phyloP scores from a whole-genome alignment of 108 stramenopile genomes.

The Ochromonas danica region DNA sequence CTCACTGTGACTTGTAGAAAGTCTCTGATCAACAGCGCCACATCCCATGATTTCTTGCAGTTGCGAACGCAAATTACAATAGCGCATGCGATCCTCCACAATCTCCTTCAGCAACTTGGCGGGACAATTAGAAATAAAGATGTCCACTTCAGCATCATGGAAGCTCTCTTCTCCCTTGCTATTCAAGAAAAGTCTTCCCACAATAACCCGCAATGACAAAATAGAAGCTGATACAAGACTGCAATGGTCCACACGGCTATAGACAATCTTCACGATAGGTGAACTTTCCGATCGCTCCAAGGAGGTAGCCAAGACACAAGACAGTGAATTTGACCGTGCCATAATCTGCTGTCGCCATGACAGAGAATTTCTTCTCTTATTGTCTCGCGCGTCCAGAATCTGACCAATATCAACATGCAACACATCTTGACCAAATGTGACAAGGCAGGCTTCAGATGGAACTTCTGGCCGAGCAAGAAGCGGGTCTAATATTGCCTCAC shows the following conservation, averaged over 20 bases:
- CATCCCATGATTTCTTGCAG: not conserved
- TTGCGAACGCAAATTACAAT: not conserved
- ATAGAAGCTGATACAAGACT: slow-evolving; percentile 5
- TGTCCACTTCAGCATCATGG: not conserved
- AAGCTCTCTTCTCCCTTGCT: no score
- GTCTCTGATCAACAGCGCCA: not conserved
- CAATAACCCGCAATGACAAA: not conserved
- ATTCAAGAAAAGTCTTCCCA: not conserved
- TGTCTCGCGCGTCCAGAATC: no score
- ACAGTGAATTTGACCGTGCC: no score
- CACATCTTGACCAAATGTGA: no score
- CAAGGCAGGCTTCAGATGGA: no score
- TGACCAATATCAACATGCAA: no score
- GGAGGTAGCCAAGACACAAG: not conserved
- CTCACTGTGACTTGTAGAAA: not conserved
- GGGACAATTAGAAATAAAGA: slow-evolving; percentile 29
- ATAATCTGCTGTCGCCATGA: no score
- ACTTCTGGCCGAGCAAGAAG: no score
- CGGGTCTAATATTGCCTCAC: no score
- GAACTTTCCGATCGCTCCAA: not conserved
- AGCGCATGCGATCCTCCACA: not conserved
- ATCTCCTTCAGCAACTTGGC: not conserved
- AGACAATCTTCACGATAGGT: not conserved
- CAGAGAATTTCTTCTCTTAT: no score
- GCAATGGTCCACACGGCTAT: not conserved